Evolutionary conservation across 164 flowering plant genomes (phyloP), one percentile per base, ranked within the genome.

Genomic region (Umbilicus rupestris): DNA sequence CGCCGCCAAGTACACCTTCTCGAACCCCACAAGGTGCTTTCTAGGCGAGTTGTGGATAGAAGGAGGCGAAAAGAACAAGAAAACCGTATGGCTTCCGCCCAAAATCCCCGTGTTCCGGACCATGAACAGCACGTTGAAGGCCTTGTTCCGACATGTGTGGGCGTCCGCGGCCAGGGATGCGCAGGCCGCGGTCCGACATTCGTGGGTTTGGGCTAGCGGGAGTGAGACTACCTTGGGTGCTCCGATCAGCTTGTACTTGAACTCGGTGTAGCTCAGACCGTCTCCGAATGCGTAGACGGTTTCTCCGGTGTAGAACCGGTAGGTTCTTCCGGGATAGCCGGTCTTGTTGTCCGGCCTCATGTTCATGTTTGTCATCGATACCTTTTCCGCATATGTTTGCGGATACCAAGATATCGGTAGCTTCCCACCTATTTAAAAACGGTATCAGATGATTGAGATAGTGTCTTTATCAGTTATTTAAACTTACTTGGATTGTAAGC

Each of bases 341-440:
- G 76, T 91, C 3, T 84, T 64, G 1, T 90, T 83, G 68, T 91
- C 85, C 1, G 96, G 82, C 69, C 99, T 88, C 99, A 95, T 95
- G 80, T 85, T 85, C 99, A 95, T 95, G 80, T 85, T 83, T 29
- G 96, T 89, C 97, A 95, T 95, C 7, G 89, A 84, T 16, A 95
- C 87, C 63, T 84, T 92, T 29, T 89, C 92, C 20, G 66, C 94
- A 42, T 81, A 95, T 11, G 83, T 75, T 68, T 95, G 89, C 0
- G 97, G 97, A 69, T 92, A 95, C 99, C 99, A 95, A 59, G 99
- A 87, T 89, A 91, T 87, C 26, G 99, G 99, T 52, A 95, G 75
- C 75, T 91, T 82, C 71, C 97, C 99, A 83, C 93, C 97, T 93
- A 77, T 41, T 72, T 19, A 68, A 24, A 6, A 1, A 11, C 26